These are phyloP conservation scores for Tuber magnatum DNA, from an alignment of 495 filamentous ascomycete genomes.

Conservation along the genomic window DNA sequence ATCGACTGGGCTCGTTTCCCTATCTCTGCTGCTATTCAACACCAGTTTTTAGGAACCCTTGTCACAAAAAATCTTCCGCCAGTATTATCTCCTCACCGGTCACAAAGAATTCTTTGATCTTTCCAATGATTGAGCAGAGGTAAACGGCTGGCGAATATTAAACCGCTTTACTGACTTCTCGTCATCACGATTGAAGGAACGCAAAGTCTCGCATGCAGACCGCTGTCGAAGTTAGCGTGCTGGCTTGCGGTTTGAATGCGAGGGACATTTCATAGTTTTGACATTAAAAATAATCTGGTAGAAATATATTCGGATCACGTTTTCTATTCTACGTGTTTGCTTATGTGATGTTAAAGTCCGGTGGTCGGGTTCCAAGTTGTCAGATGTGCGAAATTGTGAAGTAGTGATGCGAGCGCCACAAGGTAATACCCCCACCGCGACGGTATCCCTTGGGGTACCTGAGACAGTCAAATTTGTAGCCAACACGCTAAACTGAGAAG, in stretches of 20 bases:
- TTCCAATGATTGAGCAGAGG: slow-evolving; percentile 57
- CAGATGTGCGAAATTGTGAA: not conserved
- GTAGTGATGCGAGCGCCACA: not conserved
- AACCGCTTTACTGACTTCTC: slow-evolving; percentile 40
- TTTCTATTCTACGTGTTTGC: not conserved
- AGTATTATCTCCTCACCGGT: slow-evolving; percentile 64
- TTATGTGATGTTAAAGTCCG: not conserved
- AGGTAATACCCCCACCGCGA: not conserved
- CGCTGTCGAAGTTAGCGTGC: slow-evolving; percentile 48
- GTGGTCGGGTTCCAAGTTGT: not conserved
- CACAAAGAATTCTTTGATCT: slow-evolving; percentile 41
- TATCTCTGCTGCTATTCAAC: not conserved
- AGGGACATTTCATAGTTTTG: slow-evolving; percentile 50
- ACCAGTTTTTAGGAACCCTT: slow-evolving; percentile 46
- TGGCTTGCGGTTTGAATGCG: slow-evolving; percentile 66
- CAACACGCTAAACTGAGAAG: no score
- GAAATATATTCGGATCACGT: not conserved
- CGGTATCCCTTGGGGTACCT: no score
- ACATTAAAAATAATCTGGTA: not conserved
- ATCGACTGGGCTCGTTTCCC: not conserved
- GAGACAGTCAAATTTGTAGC: no score
- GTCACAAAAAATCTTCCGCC: not conserved
- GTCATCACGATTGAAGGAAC: slow-evolving; percentile 34
- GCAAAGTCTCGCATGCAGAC: slow-evolving; percentile 63
- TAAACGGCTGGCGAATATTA: slow-evolving; percentile 70